A percentile compares a stretch with the other conserved stretches of the same genome.
Conservation (phyloP, 2,329 filamentous ascomycete species). For the Phaeosphaeriaceae sp. region DNA sequence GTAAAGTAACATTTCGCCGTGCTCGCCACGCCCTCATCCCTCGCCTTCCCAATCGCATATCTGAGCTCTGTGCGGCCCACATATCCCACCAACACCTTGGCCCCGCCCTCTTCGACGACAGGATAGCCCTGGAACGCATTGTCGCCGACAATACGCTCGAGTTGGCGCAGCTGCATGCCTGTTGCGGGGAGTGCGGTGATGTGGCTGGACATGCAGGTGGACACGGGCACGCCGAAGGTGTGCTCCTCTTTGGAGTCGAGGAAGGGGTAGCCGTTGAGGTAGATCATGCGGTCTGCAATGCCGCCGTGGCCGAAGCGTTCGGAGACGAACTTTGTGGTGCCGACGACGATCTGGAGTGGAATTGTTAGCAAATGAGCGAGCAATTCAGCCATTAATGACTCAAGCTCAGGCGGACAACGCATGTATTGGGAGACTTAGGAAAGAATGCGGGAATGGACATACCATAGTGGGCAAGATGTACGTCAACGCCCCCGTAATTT, state of each 20-base stretch:
- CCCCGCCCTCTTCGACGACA: conserved; percentile 76
- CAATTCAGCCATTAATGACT: no score
- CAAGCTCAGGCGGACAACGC: no score
- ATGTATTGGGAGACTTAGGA: no score
- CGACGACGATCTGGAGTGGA: conserved; percentile 77
- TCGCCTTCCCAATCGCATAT: conserved; percentile 85
- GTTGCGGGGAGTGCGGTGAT: conserved; percentile 76
- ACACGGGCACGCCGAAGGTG: conserved; percentile 93
- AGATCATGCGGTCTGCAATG: conserved; percentile 98
- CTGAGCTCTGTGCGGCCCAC: conserved; percentile 90
- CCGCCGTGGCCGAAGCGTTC: conserved; percentile 94
- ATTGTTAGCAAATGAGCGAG: neutral
- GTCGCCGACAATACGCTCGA: conserved; percentile 77
- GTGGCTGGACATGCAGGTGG: conserved; percentile 83
- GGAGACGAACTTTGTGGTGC: conserved; percentile 91
- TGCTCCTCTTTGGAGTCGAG: conserved; percentile 98
- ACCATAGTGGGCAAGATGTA: conserved; percentile 97
- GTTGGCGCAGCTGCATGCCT: conserved; percentile 75
- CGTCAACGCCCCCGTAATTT: conserved; percentile 93
- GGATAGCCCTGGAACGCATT: conserved; percentile 93
- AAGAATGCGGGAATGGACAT: conserved; percentile 26
- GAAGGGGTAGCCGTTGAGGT: conserved; percentile 97
- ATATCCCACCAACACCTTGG: conserved; percentile 82
- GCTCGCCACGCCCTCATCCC: conserved; percentile 68
- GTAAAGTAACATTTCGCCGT: conserved; percentile 78